A percentile compares a stretch with the other conserved stretches of the same genome.
phyloP scores from a whole-genome alignment of 2,329 filamentous ascomycete species.

The Diaporthe citriasiana region DNA sequence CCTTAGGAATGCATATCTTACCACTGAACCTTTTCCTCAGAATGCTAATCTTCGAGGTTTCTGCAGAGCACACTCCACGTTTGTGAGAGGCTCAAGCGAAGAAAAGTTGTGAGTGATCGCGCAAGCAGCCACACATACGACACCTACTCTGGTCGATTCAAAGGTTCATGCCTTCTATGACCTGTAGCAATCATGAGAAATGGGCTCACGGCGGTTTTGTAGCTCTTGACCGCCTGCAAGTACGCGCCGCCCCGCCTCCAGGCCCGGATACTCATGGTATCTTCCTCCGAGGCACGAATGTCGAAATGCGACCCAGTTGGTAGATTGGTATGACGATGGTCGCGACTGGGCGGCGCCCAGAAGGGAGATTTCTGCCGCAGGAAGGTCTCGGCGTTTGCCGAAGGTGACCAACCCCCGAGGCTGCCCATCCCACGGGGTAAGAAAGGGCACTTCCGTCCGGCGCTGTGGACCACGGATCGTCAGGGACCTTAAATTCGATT shows the following conservation, averaged over 20 bases:
- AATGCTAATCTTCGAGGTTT: neutral
- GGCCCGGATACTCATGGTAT: conserved; percentile 1
- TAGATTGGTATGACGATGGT: neutral
- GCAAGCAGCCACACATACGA: neutral
- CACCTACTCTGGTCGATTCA: neutral
- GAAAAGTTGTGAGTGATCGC: neutral
- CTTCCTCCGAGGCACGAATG: neutral
- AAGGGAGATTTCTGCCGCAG: conserved; percentile 18
- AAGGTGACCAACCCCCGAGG: neutral
- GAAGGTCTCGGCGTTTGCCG: conserved; percentile 15
- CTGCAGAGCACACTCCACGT: conserved; percentile 18
- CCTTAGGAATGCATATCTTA: no score
- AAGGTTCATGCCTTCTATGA: neutral
- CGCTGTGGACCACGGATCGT: conserved; percentile 2
- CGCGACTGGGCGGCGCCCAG: neutral
- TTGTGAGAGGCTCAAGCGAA: neutral
- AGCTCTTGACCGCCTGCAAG: conserved; percentile 13
- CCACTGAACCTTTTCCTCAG: neutral
- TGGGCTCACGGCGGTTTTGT: neutral
- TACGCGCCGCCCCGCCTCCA: neutral
- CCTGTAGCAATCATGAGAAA: neutral
- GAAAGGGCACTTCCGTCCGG: conserved; percentile 15
- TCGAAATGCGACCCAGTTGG: neutral
- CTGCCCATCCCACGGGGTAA: conserved; percentile 15
- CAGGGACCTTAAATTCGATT: neutral